Evolutionary conservation across 108 stramenopile species (phyloP), one percentile per base, ranked within the genome.

Genomic region (Nannochloropsis gaditana): DNA sequence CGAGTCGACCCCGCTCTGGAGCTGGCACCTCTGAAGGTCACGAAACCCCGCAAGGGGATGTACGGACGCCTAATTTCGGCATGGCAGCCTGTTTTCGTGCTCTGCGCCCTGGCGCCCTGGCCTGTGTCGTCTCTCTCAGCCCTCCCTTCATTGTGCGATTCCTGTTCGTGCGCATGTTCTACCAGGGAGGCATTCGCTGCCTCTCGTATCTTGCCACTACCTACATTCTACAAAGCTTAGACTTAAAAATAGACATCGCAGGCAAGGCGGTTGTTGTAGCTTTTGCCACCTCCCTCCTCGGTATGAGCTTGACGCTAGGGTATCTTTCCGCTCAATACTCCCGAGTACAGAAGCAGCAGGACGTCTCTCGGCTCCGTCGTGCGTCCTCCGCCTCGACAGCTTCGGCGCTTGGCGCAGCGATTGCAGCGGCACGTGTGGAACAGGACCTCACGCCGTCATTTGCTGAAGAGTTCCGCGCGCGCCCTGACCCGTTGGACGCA

Each of bases 391-490:
- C n/a, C 59, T 73, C 59, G 8, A n/a, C 59, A n/a, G 59, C 59
- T n/a, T n/a, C 59, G 3, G 59, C 59, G 4, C 19, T 73, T 73
- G 59, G 59, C 59, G 59, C 59, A 3, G 59, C n/a, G 19, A 73
- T 73, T n/a, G 59, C 59, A 15, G 59, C 59, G 15, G 59, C 59
- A n/a, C 59, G 59, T n/a, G 59, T 73, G 59, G 59, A 73, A 73
- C 59, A 73, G n/a, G n/a, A 73, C 8, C 15, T n/a, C n/a, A 4
- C 15, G 15, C 3, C n/a, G 59, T 73, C 59, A 0, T 6, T n/a
- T 73, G 15, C 59, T 5, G 59, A 15, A n/a, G 59, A 73, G 59
- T 73, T 0, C n/a, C 19, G 59, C 59, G 15, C 59, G 0, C n/a
- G 19, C 6, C n/a, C 59, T 6, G n/a, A 15, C 6, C 19, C 59